Conservation (phyloP, 1,284 basidiomycete species). For the Kalmanozyma brasiliensis region DNA sequence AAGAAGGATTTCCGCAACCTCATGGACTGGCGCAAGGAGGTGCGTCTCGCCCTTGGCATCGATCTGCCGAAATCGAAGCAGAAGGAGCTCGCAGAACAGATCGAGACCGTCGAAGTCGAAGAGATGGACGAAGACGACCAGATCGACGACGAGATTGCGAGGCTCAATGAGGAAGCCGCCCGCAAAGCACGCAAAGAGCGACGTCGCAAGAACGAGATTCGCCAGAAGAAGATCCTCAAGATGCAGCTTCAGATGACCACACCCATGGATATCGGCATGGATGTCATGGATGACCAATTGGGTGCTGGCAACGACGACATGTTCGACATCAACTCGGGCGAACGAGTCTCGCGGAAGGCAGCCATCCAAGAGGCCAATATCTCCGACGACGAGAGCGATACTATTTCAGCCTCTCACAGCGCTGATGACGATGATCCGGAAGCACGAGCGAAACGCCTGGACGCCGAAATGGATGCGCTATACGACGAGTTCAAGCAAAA, state of each 20-base stretch:
- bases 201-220: slow-evolving; percentile 87
- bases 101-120: slow-evolving; percentile 74
- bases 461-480: slow-evolving; percentile 85
- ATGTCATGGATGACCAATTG: slow-evolving; percentile 69
- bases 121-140: slow-evolving; percentile 72
- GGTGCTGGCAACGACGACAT: slow-evolving; percentile 55
- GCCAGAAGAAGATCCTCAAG: slow-evolving; percentile 86
- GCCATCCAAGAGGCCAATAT: slow-evolving; percentile 69
- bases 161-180: slow-evolving; percentile 82
- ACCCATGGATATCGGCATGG: slow-evolving; percentile 92
- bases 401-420: slow-evolving; percentile 75
- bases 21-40: slow-evolving; percentile 79
- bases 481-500: slow-evolving; percentile 89
- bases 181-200: slow-evolving; percentile 81
- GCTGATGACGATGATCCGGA: slow-evolving; percentile 70
- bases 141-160: slow-evolving; percentile 79
- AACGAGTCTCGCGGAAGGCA: slow-evolving; percentile 33
- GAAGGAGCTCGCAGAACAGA: slow-evolving; percentile 47
- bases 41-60: slow-evolving; percentile 78
- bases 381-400: slow-evolving; percentile 69
- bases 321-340: slow-evolving; percentile 57
- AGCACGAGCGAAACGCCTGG: slow-evolving; percentile 73
- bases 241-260: slow-evolving; percentile 98
- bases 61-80: slow-evolving; percentile 47
- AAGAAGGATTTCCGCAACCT: slow-evolving; percentile 96